Base-by-base conservation (phyloP, 768 basidiomycete genomes). In the Pilatotrama ljubarskyi region DNA sequence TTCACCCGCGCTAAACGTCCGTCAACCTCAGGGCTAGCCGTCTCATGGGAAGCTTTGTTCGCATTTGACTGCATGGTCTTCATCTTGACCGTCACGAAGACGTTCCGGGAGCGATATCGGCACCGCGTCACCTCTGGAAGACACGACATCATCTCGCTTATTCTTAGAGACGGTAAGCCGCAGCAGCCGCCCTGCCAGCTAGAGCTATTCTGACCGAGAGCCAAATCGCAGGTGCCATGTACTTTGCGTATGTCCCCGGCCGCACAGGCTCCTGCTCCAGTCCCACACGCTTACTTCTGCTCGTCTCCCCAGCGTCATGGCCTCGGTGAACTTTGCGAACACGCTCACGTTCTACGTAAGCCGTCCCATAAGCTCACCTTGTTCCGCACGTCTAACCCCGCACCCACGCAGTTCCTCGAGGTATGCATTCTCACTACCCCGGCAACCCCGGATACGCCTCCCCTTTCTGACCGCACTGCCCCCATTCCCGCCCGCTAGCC, bases 11-110 rank as follows among this genome's bases (percentile, higher is more conserved):
- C 52, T 52, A 26, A 54, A 14, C 42, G 14, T 40, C 29, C 25
- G 18, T 38, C 26, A 35, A 43, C 32, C 46, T 10, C 54, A 76
- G 75, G 55, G 17, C 25, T 71, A 8, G 73, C 74, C 17, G 63
- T 67, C 17, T 66, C 80, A 18, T 84, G 83, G 82, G 82, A 83
- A 63, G 78, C 80, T 1, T 74, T 83, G 5, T 79, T 82, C 55
- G 63, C 76, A 1, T 83, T 78, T 58, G 84, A 86, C 64, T 55
- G 73, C 0, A 69, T 81, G 18, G 70, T 84, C 14, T 82, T 84
- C 58, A 58, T 61, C 20, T 69, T 85, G 20, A 85, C 81, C 0
- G 46, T 84, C n/a, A 64, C 66, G 64, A 82, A 79, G 66, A 81
- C 82, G 3, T 76, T 62, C 70, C 62, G 62, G 51, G 69, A 70